Percentiles rank a stretch among this genome's conserved stretches.
phyloP scores from a whole-genome alignment of 2,329 filamentous ascomycete species.

The Diaporthe amygdali region DNA sequence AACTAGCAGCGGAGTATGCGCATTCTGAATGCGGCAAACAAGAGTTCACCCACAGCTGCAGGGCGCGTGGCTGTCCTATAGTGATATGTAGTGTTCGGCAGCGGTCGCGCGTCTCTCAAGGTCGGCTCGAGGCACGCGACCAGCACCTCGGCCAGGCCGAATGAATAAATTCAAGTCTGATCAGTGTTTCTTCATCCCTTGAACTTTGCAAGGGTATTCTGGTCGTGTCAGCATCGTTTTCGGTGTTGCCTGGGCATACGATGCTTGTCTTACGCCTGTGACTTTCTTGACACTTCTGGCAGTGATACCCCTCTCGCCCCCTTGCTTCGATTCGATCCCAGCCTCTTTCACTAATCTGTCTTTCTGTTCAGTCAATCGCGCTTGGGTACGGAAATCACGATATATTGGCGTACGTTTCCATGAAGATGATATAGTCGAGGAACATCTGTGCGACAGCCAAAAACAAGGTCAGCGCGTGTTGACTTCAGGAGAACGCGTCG shows the following conservation, averaged over 20 bases:
- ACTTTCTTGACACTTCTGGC: slow-evolving; percentile 79
- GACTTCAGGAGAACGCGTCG: slow-evolving; percentile 30
- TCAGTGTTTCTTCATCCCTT: slow-evolving; percentile 59
- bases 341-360: slow-evolving; percentile 79
- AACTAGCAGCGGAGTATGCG: background rate
- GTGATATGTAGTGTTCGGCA: background rate
- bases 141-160: background rate
- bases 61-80: background rate
- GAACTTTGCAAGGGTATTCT: slow-evolving; percentile 72
- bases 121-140: background rate
- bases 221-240: background rate
- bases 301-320: slow-evolving; percentile 76
- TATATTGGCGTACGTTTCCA: slow-evolving; percentile 59
- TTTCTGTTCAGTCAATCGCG: background rate
- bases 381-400: background rate
- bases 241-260: background rate
- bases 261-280: slow-evolving; percentile 63
- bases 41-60: background rate
- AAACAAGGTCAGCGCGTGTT: slow-evolving; percentile 32
- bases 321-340: slow-evolving; percentile 74
- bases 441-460: slow-evolving; percentile 65
- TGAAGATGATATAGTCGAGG: slow-evolving; percentile 82
- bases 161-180: background rate
- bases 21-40: background rate
- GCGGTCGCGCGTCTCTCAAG: background rate